Evolutionary conservation across 2,329 filamentous ascomycete species (phyloP).

Genomic region (Balansia obtecta): DNA sequence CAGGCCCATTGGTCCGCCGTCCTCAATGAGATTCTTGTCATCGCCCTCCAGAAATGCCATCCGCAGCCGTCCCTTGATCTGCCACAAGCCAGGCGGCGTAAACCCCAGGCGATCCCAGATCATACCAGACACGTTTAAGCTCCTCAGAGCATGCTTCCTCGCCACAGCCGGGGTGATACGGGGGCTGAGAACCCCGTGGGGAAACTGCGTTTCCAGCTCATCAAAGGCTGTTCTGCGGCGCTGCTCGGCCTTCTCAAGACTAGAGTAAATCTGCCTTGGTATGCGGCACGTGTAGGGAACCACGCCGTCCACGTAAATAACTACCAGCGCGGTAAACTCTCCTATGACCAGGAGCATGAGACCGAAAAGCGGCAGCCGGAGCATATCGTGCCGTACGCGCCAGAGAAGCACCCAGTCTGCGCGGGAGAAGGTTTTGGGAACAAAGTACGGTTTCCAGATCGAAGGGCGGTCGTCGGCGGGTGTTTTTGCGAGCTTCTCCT

Average conservation of each 20-base stretch:
- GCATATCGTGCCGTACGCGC: conserved; percentile 58
- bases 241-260: conserved; percentile 42
- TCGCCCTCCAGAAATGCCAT: conserved; percentile 57
- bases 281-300: conserved; percentile 78
- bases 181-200: conserved; percentile 23
- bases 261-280: conserved; percentile 54
- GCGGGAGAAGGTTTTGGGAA: conserved; percentile 35
- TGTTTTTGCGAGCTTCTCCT: conserved; percentile 26
- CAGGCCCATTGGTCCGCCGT: conserved; percentile 46
- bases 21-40: conserved; percentile 52
- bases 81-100: conserved; percentile 38
- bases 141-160: conserved; percentile 27
- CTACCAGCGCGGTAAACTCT: conserved; percentile 74
- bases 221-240: conserved; percentile 38
- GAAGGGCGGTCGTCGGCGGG: conserved; percentile 43
- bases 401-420: conserved; percentile 58
- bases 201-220: conserved; percentile 21
- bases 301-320: conserved; percentile 55
- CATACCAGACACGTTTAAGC: conserved; percentile 30
- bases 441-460: conserved; percentile 20
- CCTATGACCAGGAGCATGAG: conserved; percentile 67
- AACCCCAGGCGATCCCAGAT: conserved; percentile 39
- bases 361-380: conserved; percentile 68
- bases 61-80: conserved; percentile 36
- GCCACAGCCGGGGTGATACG: conserved; percentile 18